phyloP scores from a whole-genome alignment of 2,329 filamentous ascomycete genomes.

The Penicillium sp. region DNA sequence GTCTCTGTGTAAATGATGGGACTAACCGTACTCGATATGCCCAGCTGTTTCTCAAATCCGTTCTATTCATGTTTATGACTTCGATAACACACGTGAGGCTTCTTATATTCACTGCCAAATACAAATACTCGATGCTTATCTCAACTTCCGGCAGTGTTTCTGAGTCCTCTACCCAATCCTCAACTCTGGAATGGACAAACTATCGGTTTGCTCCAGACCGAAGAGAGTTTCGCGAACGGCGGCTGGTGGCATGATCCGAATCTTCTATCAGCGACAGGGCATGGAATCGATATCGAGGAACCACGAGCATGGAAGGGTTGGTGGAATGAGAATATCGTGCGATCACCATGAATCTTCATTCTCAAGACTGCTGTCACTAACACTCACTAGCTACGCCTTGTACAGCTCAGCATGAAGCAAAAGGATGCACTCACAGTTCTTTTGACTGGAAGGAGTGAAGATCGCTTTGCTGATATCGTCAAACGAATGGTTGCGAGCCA shows the following conservation, averaged over 20 bases:
- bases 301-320: conserved; percentile 83
- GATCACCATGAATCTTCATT: conserved; percentile 40
- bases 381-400: conserved; percentile 64
- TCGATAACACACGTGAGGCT: conserved; percentile 83
- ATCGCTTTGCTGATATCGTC: conserved; percentile 75
- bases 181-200: conserved; percentile 82
- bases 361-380: conserved; percentile 23
- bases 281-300: conserved; percentile 82
- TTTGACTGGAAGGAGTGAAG: conserved; percentile 82
- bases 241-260: conserved; percentile 97
- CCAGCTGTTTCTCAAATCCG: conserved; percentile 70
- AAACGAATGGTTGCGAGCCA: conserved; percentile 79
- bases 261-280: conserved; percentile 83
- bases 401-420: conserved; percentile 78
- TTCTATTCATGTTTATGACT: conserved; percentile 91
- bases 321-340: conserved; percentile 90
- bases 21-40: neutral
- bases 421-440: conserved; percentile 84
- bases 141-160: conserved; percentile 69
- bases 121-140: neutral
- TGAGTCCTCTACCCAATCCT: conserved; percentile 85
- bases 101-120: neutral
- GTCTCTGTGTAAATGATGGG: too few species aligned
- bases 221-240: conserved; percentile 77
- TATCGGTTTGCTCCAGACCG: conserved; percentile 74